Conservation (phyloP, 139 green algal species). For the Chlorella sorokiniana region DNA sequence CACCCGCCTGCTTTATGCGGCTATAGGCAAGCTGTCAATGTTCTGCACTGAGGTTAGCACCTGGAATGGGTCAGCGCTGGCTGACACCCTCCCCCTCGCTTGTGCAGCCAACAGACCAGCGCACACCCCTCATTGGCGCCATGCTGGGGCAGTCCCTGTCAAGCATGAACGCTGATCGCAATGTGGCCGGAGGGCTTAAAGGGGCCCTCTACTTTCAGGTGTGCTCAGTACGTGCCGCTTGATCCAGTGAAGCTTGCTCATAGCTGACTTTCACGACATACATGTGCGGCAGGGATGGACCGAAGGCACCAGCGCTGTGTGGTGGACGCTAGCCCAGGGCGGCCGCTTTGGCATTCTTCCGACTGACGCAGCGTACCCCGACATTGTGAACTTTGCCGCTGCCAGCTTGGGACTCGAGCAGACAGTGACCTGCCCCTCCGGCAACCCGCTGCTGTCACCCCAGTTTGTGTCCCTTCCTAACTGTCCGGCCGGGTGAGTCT, state of each 20-base stretch:
- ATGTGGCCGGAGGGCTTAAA: neutral
- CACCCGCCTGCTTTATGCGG: too few species aligned
- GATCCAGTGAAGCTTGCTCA: too few species aligned
- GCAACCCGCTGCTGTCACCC: neutral
- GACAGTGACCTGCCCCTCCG: neutral
- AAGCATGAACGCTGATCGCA: neutral
- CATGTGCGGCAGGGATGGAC: constrained; percentile 21
- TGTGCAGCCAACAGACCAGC: constrained; percentile 42
- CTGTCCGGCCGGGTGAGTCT: neutral
- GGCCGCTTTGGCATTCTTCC: constrained; percentile 34
- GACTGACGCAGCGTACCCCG: neutral
- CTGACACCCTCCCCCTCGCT: neutral
- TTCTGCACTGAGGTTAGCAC: too few species aligned
- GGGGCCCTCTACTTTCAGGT: constrained; percentile 26
- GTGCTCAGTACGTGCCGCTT: too few species aligned
- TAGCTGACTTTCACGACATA: too few species aligned
- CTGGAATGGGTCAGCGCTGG: neutral
- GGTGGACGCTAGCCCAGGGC: neutral
- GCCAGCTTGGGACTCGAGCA: neutral
- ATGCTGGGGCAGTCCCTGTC: neutral
- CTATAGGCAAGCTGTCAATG: too few species aligned
- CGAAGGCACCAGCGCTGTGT: constrained; percentile 3
- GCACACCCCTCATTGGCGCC: constrained; percentile 38
- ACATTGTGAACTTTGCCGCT: neutral
- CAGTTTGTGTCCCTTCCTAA: neutral